A percentile compares a stretch with the other conserved stretches of the same genome.
Conservation (phyloP, 371 early-diverging fungal species). For the Apophysomyces variabilis region DNA sequence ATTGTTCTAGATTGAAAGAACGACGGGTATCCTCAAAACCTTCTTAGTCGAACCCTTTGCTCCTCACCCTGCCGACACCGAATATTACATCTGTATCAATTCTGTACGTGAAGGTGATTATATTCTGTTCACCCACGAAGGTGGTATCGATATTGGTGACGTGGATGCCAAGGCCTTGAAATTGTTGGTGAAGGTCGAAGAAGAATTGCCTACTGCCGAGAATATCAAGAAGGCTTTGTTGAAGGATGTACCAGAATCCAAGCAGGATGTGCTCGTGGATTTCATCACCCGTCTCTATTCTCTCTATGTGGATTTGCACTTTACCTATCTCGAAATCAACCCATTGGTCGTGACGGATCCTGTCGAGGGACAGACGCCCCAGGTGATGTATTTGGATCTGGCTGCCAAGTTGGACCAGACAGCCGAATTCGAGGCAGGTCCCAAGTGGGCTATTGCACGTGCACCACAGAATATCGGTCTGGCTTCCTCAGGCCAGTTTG, state of each 20-base stretch:
- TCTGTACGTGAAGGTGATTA: constrained; percentile 94
- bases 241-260: constrained; percentile 66
- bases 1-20: constrained; percentile 73
- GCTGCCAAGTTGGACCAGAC: constrained; percentile 99
- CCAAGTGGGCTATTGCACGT: constrained; percentile 86
- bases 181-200: constrained; percentile 75
- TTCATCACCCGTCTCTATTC: constrained; percentile 92
- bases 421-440: constrained; percentile 95
- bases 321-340: constrained; percentile 98
- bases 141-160: constrained; percentile 98
- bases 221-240: constrained; percentile 71
- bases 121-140: constrained; percentile 96
- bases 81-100: constrained; percentile 97
- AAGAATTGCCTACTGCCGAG: constrained; percentile 66
- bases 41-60: constrained; percentile 97
- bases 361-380: constrained; percentile 57
- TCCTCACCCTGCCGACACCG: constrained; percentile 89
- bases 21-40: constrained; percentile 87
- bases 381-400: constrained; percentile 92
- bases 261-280: constrained; percentile 86
- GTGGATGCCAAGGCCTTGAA: constrained; percentile 96
- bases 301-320: constrained; percentile 95
- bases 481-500: constrained; percentile 42
- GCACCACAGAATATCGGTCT: constrained; percentile 66
- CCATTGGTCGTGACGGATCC: constrained; percentile 93